Evolutionary conservation across 1,284 basidiomycete species (phyloP).

Genomic region (Irpex sp.): DNA sequence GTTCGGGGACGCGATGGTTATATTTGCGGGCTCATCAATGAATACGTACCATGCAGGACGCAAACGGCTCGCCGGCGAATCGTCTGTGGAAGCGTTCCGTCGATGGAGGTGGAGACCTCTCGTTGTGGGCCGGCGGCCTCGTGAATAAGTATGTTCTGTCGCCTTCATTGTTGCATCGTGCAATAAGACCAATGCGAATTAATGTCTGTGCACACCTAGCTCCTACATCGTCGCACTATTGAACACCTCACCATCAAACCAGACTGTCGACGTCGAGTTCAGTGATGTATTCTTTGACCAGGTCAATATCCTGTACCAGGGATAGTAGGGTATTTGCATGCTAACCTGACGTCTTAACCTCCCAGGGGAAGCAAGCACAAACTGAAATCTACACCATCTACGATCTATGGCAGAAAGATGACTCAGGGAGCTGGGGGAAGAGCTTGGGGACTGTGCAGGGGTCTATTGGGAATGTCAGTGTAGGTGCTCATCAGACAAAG

Average conservation of each 20-base stretch:
- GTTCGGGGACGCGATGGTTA: not conserved
- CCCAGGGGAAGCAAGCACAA: constrained; percentile 25
- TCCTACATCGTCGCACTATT: constrained; percentile 32
- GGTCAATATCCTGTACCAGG: constrained; percentile 16
- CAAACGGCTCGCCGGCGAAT: constrained; percentile 24
- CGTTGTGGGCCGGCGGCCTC: constrained; percentile 30
- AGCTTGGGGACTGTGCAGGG: constrained; percentile 26
- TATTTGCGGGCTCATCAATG: not conserved
- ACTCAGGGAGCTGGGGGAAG: constrained; percentile 30
- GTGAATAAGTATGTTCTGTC: constrained; percentile 25
- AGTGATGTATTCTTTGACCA: constrained; percentile 33
- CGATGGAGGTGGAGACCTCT: constrained; percentile 26
- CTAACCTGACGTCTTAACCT: not conserved
- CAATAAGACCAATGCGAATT: too few relatives aligned
- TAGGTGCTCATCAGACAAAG: constrained; percentile 28
- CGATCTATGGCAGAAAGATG: constrained; percentile 36
- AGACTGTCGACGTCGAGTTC: constrained; percentile 30
- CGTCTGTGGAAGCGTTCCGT: constrained; percentile 29
- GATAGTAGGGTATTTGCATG: not conserved
- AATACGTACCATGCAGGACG: constrained; percentile 15
- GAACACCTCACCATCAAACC: constrained; percentile 31
- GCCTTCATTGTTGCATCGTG: too few relatives aligned
- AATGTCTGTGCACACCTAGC: constrained; percentile 10
- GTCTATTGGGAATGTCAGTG: constrained; percentile 20
- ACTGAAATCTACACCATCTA: constrained; percentile 27